A percentile compares a stretch with the other conserved stretches of the same genome.
These are phyloP conservation scores for Hepatocystis sp. DNA, from an alignment of 169 alveolate genomes.

Conservation along the genomic window DNA sequence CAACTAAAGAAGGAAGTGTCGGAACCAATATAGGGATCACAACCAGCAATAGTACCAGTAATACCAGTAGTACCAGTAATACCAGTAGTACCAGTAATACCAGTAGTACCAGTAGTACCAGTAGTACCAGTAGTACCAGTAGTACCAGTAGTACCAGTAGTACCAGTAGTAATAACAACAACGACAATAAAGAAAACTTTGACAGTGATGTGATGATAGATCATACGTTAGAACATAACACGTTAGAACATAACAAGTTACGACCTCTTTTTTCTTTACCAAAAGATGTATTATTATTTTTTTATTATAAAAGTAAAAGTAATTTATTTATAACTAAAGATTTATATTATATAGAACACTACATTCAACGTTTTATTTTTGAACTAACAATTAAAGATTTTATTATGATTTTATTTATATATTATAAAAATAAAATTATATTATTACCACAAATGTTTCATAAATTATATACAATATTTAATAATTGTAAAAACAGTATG, in stretches of 20 bases:
- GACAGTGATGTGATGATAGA: no score
- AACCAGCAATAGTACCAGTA: no score
- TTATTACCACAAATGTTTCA: conserved; percentile 54
- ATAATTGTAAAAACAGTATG: conserved; percentile 32
- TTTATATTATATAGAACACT: conserved; percentile 55
- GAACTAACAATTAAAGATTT: conserved; percentile 70
- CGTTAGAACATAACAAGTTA: not conserved
- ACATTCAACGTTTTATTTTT: conserved; percentile 22
- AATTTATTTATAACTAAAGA: conserved; percentile 47
- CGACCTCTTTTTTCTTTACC: conserved; percentile 45
- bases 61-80: no score
- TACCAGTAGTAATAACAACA: no score
- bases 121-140: no score
- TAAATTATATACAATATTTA: conserved; percentile 49
- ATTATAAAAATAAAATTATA: conserved; percentile 22
- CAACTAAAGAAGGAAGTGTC: no score
- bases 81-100: no score
- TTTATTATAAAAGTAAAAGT: conserved; percentile 72
- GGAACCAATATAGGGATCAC: no score
- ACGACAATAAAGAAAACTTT: no score
- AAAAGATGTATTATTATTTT: conserved; percentile 33
- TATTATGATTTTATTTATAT: conserved; percentile 19
- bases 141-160: no score
- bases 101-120: no score
- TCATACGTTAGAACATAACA: no score